These are phyloP conservation scores for Blepharisma stoltei DNA, from an alignment of 73 alveolate genomes.

Conservation along the genomic window DNA sequence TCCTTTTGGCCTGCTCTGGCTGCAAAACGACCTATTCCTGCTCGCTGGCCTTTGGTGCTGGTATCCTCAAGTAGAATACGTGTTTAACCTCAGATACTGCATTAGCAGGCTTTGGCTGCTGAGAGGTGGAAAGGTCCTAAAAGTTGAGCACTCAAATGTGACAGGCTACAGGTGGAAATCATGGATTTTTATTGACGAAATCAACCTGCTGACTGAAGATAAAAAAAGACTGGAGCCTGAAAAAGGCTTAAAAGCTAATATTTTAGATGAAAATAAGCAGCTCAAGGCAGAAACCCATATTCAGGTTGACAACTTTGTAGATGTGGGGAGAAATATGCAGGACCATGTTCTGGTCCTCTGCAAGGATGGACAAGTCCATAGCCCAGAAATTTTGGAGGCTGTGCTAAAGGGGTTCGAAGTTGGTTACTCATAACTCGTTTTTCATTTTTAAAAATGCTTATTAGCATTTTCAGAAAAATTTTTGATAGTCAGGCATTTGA, in stretches of 20 bases:
- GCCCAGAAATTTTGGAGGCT: conserved; percentile 82
- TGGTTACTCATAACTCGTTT: too few relatives aligned
- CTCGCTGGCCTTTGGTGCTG: conserved; percentile 56
- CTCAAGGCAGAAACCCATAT: conserved; percentile 78
- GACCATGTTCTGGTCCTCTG: conserved; percentile 41
- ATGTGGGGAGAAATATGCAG: conserved; percentile 74
- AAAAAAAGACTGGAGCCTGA: conserved; percentile 62
- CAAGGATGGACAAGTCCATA: conserved; percentile 81
- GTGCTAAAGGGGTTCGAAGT: conserved; percentile 83
- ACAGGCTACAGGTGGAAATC: conserved; percentile 68
- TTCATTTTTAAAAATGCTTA: too few relatives aligned
- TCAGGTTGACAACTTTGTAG: conserved; percentile 76
- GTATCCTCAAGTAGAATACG: conserved; percentile 77
- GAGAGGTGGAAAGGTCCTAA: conserved; percentile 83
- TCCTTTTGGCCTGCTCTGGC: conserved; percentile 81
- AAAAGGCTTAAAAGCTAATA: conserved; percentile 61
- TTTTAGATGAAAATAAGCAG: conserved; percentile 67
- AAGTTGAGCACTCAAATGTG: conserved; percentile 64
- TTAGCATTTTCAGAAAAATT: too few relatives aligned
- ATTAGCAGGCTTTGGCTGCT: conserved; percentile 66
- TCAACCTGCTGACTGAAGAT: conserved; percentile 73
- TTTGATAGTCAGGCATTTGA: too few relatives aligned
- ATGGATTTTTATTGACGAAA: conserved; percentile 81
- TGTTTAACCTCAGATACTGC: conserved; percentile 69
- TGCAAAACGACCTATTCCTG: conserved; percentile 46